phyloP scores from a whole-genome alignment of 495 filamentous ascomycete species.

The Hyaloscypha variabilis region DNA sequence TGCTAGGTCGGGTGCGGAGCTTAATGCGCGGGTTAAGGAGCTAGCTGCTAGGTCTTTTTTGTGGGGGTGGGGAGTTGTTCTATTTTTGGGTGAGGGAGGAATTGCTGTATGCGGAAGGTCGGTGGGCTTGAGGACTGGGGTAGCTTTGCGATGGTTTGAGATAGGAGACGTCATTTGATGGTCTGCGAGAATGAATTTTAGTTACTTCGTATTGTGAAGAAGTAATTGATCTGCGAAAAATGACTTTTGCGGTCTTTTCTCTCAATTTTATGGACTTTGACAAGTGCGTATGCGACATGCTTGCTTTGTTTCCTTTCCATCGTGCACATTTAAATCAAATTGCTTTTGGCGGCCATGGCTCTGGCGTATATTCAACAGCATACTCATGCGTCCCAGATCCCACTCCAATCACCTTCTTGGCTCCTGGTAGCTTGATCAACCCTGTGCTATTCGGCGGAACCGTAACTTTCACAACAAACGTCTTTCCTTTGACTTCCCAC shows the following conservation, averaged over 20 bases:
- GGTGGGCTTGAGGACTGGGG: not conserved
- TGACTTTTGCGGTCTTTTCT: too few relatives aligned
- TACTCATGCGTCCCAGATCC: conserved; percentile 27
- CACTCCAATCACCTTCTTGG: conserved; percentile 10
- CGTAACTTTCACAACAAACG: conserved; percentile 18
- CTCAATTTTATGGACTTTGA: too few relatives aligned
- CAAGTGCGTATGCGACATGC: too few relatives aligned
- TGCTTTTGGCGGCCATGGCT: conserved; percentile 22
- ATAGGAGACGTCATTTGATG: not conserved
- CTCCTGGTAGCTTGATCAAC: conserved; percentile 25
- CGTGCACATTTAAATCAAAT: conserved; percentile 13
- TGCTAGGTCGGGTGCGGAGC: not conserved
- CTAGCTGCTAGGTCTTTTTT: not conserved
- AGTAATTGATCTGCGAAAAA: too few relatives aligned
- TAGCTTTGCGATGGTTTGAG: not conserved
- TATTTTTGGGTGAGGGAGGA: not conserved
- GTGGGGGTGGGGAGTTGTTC: not conserved
- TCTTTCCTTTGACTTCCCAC: conserved; percentile 23
- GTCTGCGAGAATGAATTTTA: not conserved
- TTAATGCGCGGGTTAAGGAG: not conserved
- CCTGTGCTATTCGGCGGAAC: conserved; percentile 30
- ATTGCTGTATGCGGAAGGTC: not conserved
- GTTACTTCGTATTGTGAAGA: too few relatives aligned
- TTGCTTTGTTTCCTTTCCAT: too few relatives aligned
- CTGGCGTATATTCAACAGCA: conserved; percentile 15